Base-by-base conservation (phyloP, 75 land plant species). In the Chamaecyparis obtusa region DNA sequence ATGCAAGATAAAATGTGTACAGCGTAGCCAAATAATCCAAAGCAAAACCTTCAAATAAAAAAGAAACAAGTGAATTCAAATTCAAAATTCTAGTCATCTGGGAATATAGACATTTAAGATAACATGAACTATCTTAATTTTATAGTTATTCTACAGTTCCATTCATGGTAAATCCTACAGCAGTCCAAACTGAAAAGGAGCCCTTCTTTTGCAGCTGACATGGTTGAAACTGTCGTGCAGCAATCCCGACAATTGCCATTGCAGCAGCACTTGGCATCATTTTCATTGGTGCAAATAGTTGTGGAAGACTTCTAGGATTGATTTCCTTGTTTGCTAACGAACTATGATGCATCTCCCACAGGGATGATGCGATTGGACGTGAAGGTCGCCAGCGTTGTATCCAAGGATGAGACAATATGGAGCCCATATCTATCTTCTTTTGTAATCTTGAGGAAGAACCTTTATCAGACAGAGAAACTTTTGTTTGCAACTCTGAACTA, bases 221-320 rank as follows among this genome's bases (percentile, higher is more conserved):
- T 85, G 56, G 35, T 6, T 36, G 60, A 21, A 83, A 39, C 55
- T 83, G 85, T 57, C 46, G 83, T 48, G 88, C 43, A 55, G 88
- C 88, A 46, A 84, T 83, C 46, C 88, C 88, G 19, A 87, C 88
- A 36, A 87, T 82, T 19, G 88, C 88, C 88, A 87, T 87, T 54
- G 88, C 88, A 82, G 88, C 88, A 83, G 88, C 88, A 57, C 88
- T 87, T 24, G 88, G 88, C 43, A 51, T 43, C 48, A 17, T 41
- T 87, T 55, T 87, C 39, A 55, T 72, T 33, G 76, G 76, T 72
- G 36, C 76, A 72, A 72, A 72, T 32, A 33, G 76, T 10, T 72
- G 24, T 84, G 64, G 56, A 84, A 33, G 64, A 55, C 41, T 36
- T 54, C 27, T 36, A 49, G 2, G 84, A 78, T 78, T 39, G 51